Base-by-base conservation (phyloP, 805 yeast genomes). In the Ogataea chonburiensis region DNA sequence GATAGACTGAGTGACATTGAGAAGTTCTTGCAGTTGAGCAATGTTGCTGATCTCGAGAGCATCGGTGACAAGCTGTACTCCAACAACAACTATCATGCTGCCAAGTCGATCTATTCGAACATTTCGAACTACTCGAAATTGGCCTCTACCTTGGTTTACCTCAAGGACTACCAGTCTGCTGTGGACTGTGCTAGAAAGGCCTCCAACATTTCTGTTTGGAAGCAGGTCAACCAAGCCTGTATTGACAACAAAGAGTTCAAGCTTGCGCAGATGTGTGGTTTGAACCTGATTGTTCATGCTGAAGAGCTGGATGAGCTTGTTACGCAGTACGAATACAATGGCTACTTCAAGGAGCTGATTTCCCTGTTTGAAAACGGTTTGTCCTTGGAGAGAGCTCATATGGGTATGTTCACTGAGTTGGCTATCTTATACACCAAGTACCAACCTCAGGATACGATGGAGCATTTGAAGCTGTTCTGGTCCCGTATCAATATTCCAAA, bases 171-270 rank as follows among this genome's bases (percentile, higher is more conserved):
- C 63, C 97, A 93, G 67, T 79, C 86, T 38, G 98, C 98, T 34
- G 98, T 93, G 45, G 98, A 93, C 58, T 88, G 97, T 65, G 98
- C 98, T 15, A 84, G 98, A 71, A 93, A 91, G 67, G 98, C 98
- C 3, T 85, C 95, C 22, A 88, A 87, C 63, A 77, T 83, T 43
- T 75, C 74, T 56, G 98, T 93, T 25, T 93, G 98, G 98, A 93
- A 88, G 66, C 94, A 89, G 66, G 98, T 93, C 34, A 87, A 88
- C 66, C 86, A 81, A 61, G 98, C 97, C 15, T 93, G 98, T 77
- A 81, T 93, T 61, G 95, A 81, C 51, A 85, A 86, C 68, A 81
- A 81, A 59, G 98, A 93, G 66, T 93, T 93, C 74, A 80, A 96
- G 63, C 73, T 93, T 45, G 98, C 98, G 9, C 98, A 93, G 71